Base-by-base conservation (phyloP, 1,284 basidiomycete species). In the Apiotrichum montevideense region DNA sequence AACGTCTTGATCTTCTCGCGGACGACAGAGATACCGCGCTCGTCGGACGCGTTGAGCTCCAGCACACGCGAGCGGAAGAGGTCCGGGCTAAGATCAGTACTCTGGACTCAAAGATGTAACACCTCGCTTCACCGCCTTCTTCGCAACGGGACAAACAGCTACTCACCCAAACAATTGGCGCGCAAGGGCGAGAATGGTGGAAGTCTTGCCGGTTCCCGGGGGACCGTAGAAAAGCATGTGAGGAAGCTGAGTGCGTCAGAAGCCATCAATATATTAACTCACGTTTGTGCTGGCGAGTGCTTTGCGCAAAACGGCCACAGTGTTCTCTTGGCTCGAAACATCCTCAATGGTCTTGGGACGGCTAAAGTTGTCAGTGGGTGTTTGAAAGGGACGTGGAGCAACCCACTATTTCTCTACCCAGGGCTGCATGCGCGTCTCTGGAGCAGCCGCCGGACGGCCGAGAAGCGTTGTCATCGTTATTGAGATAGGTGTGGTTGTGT, bases 201-300 rank as follows among this genome's bases (percentile, higher is more conserved):
- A 96, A 13, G 96, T 99, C 77, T 99, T 99, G 50, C 96, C 96
- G 6, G 96, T 98, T 35, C 96, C 96, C 8, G 96, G 96, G 15
- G 96, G 96, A 0, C 96, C 96, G 67, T 99, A 99, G 80, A 99
- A 98, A 51, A 99, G 81, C 95, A 98, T 98, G 72, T 99, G 96
- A 2, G 96, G 95, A 47, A 99, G 82, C 95, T 98, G 72, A 6
- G 29, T 53, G 14, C 29, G 44, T 32, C 21, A 47, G 50, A 39
- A 9, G 13, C 9, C 37, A 13, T 51, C 6, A 46, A 29, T 21
- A 6, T 3, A 50, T 33, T 2, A n/a, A 59, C 82, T 51, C 69
- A 96, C 94, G 78, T 99, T 98, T 42, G 90, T 88, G 15, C 90
- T 94, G 2, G 86, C 85, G 48, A 98, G 79, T 0, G 94, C 90